These are phyloP conservation scores for Tagetes erecta DNA, from an alignment of 129 eudicot genomes.

Conservation along the genomic window DNA sequence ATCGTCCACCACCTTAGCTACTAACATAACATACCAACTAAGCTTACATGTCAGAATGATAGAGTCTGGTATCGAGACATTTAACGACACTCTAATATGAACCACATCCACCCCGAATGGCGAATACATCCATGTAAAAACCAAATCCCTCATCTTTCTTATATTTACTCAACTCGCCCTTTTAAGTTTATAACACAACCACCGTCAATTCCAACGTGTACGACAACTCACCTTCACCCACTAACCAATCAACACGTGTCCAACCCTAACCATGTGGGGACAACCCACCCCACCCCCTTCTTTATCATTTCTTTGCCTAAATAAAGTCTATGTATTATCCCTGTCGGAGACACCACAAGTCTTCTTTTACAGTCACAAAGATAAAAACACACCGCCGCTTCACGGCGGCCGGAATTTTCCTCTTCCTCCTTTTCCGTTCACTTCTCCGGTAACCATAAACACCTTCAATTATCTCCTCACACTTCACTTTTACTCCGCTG, in stretches of 20 bases:
- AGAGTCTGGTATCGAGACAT: too few relatives aligned
- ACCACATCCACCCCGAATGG: too few relatives aligned
- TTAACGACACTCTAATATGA: too few relatives aligned
- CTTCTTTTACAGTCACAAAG: not conserved
- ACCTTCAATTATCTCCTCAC: conserved; percentile 7
- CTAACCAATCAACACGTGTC: conserved; percentile 27
- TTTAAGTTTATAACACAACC: not conserved
- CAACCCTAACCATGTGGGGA: conserved; percentile 8
- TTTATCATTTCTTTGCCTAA: conserved; percentile 35
- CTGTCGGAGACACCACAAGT: conserved; percentile 28
- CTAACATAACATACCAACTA: too few relatives aligned
- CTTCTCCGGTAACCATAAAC: conserved; percentile 23
- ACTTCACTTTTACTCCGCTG: conserved; percentile 18
- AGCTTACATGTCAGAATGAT: too few relatives aligned
- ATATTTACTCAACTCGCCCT: not conserved
- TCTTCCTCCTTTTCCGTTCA: conserved; percentile 19
- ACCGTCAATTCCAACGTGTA: conserved; percentile 39
- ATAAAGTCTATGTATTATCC: conserved; percentile 30
- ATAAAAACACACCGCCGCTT: not conserved
- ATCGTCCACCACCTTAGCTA: too few relatives aligned
- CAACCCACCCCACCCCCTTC: conserved; percentile 18
- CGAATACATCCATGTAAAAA: not conserved
- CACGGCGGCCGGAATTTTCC: conserved; percentile 40
- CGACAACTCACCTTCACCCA: conserved; percentile 38
- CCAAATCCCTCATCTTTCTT: not conserved